These are phyloP conservation scores for Parafenestella ontariensis DNA, from an alignment of 2,329 filamentous ascomycete species.

Conservation along the genomic window DNA sequence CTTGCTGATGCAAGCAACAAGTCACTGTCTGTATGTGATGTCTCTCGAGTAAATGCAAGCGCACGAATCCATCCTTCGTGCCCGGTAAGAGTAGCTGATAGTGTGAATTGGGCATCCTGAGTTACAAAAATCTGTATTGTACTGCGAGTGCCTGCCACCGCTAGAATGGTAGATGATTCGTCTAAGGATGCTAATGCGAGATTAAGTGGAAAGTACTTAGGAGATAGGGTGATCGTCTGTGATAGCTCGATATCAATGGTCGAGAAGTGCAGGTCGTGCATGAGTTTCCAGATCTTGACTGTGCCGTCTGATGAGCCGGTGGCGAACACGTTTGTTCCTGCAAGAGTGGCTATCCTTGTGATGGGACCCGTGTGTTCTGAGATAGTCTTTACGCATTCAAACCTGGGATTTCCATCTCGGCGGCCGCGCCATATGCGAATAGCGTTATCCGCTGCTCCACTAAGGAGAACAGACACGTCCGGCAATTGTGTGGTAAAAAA, in stretches of 20 bases:
- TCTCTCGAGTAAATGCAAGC: conserved; percentile 76
- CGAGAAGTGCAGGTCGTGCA: conserved; percentile 38
- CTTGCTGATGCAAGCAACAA: conserved; percentile 89
- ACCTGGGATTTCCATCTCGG: conserved; percentile 36
- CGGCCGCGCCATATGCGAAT: conserved; percentile 68
- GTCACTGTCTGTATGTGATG: conserved; percentile 63
- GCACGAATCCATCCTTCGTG: conserved; percentile 96
- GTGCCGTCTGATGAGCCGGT: conserved; percentile 70
- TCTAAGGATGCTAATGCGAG: conserved; percentile 72
- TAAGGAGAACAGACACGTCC: conserved; percentile 68
- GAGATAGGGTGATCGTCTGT: conserved; percentile 71
- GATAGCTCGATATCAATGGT: conserved; percentile 34
- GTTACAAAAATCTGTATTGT: conserved; percentile 81
- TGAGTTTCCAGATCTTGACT: conserved; percentile 72
- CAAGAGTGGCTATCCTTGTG: conserved; percentile 65
- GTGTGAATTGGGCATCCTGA: conserved; percentile 65
- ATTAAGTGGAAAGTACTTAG: conserved; percentile 82
- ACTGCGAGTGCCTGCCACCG: conserved; percentile 83
- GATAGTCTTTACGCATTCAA: conserved; percentile 57
- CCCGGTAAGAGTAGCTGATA: conserved; percentile 79
- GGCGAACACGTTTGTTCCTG: conserved; percentile 58
- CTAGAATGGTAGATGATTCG: conserved; percentile 69
- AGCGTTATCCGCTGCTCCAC: conserved; percentile 80
- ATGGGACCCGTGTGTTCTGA: conserved; percentile 76
- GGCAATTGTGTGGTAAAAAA: conserved; percentile 68